phyloP scores from a whole-genome alignment of 345 rosid genomes.

The Populus ilicifolia region DNA sequence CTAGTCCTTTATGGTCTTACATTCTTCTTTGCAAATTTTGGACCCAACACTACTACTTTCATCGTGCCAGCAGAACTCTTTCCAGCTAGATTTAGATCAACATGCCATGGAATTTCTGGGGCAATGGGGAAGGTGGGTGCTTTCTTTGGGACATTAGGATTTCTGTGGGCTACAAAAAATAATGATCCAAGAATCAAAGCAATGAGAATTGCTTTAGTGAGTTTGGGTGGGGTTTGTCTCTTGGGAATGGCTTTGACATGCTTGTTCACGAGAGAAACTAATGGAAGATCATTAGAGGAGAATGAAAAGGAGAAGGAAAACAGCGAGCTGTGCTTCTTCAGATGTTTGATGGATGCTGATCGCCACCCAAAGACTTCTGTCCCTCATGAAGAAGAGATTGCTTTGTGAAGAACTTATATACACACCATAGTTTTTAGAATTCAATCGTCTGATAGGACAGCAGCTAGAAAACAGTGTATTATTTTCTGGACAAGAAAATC shows the following conservation, averaged over 20 bases:
- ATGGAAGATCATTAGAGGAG: slow-evolving; percentile 69
- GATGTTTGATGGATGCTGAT: neutral
- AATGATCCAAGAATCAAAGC: slow-evolving; percentile 15
- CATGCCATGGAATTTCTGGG: slow-evolving; percentile 77
- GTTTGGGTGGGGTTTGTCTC: slow-evolving; percentile 50
- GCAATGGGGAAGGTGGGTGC: slow-evolving; percentile 77
- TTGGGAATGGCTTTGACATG: slow-evolving; percentile 49
- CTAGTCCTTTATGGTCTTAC: slow-evolving; percentile 46
- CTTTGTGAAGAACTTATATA: neutral
- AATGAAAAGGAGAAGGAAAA: slow-evolving; percentile 41
- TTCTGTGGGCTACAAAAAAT: slow-evolving; percentile 42
- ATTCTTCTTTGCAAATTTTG: slow-evolving; percentile 77
- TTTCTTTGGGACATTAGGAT: slow-evolving; percentile 54
- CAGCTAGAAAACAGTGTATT: neutral
- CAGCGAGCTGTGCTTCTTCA: neutral
- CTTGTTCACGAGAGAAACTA: slow-evolving; percentile 54
- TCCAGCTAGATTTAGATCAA: slow-evolving; percentile 77
- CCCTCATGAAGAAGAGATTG: neutral
- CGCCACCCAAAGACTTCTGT: neutral
- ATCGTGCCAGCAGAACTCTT: slow-evolving; percentile 78
- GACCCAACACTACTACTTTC: slow-evolving; percentile 80
- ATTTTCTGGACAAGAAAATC: neutral
- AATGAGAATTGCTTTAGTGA: slow-evolving; percentile 36
- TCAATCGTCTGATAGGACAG: no score
- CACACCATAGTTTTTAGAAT: no score